Conservation (phyloP, 2,329 filamentous ascomycete species). For the Zymoseptoria passerinii region DNA sequence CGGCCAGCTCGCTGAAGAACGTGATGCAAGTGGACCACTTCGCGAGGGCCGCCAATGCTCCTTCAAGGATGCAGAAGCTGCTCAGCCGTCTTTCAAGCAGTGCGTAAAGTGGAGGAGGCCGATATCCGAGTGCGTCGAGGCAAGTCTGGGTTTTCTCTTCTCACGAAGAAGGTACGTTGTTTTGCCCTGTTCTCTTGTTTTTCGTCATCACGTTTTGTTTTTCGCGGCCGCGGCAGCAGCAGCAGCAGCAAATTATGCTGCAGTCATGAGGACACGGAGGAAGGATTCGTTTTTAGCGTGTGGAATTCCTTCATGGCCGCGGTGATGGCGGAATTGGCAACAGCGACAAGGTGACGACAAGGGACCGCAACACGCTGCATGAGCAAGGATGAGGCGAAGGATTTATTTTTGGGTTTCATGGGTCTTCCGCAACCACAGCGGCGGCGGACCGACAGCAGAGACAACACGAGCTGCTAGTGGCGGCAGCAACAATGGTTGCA, state of each 20-base stretch:
- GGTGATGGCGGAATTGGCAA: not conserved
- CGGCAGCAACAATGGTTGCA: not conserved
- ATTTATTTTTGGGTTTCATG: not conserved
- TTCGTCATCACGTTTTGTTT: not conserved
- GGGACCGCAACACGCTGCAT: not conserved
- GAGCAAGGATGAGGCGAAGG: not conserved
- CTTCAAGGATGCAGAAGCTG: not conserved
- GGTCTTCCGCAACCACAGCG: not conserved
- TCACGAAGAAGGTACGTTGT: not conserved
- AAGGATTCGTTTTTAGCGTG: not conserved
- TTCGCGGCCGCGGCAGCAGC: not conserved
- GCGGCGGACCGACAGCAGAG: not conserved
- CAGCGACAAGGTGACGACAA: not conserved
- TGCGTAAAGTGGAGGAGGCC: not conserved
- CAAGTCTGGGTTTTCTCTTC: not conserved
- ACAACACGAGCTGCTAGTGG: not conserved
- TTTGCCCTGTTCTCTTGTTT: not conserved
- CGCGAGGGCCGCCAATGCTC: not conserved
- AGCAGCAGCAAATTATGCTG: not conserved
- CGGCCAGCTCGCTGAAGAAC: not conserved
- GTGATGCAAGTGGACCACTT: not conserved
- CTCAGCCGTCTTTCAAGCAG: not conserved
- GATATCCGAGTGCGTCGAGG: not conserved
- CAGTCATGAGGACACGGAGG: not conserved
- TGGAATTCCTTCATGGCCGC: not conserved